Conservation (phyloP, 2,329 filamentous ascomycete genomes). For the Fusarium torulosum region DNA sequence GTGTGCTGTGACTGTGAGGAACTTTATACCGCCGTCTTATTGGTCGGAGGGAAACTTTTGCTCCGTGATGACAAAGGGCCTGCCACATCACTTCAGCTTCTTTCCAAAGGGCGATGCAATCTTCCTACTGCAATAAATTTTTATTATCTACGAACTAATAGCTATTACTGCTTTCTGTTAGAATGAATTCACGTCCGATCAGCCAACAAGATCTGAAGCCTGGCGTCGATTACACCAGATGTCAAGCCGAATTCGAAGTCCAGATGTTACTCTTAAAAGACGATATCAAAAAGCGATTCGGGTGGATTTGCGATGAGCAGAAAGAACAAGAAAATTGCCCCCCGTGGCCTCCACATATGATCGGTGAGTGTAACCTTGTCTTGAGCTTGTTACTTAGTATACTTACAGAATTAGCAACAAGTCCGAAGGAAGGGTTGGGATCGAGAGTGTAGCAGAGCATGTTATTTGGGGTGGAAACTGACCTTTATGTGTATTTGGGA, state of each 20-base stretch:
- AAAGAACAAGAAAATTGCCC: neutral
- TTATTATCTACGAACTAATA: neutral
- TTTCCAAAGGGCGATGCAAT: neutral
- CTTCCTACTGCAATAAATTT: neutral
- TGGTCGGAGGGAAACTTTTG: neutral
- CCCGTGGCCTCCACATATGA: neutral
- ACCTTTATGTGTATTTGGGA: neutral
- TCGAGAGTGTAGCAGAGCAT: neutral
- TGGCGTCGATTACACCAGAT: conserved; percentile 5
- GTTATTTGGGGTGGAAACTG: neutral
- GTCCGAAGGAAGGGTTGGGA: neutral
- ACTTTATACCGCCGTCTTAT: neutral
- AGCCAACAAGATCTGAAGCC: conserved; percentile 1
- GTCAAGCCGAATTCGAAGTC: conserved; percentile 5
- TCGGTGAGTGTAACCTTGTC: neutral
- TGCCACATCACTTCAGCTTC: neutral
- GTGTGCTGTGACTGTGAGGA: conserved; percentile 2
- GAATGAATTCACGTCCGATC: neutral
- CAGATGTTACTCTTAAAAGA: conserved; percentile 6
- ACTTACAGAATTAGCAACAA: neutral
- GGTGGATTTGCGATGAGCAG: neutral
- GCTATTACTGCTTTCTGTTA: too few relatives aligned
- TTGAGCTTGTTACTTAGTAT: neutral
- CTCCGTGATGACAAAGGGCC: neutral
- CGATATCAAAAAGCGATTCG: conserved; percentile 8